Evolutionary conservation across 2,329 filamentous ascomycete species (phyloP), one percentile per base, ranked within the genome.

Genomic region (Aspergillus pseudotamarii): DNA sequence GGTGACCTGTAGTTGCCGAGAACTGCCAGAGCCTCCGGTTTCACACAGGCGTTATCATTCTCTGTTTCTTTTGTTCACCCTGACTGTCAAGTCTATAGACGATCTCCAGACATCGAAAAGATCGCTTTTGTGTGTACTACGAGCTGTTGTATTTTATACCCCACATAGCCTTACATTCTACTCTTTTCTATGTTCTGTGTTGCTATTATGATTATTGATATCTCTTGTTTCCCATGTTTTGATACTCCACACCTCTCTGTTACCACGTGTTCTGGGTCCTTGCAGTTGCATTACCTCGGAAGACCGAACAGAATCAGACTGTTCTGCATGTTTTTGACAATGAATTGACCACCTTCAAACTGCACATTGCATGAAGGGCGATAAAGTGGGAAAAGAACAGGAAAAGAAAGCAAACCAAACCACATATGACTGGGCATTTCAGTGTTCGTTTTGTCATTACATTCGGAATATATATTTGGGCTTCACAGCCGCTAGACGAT

Each of bases 91-190:
- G 48, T 19, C 28, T 51, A 34, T 34, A 51, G 28, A 51, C 19
- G 28, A 51, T 32, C 32, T 57, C 23, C 34, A 38, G 26, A n/a
- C 14, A 28, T 60, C 41, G 26, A 16, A 32, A 56, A 23, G 51
- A 56, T 21, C n/a, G 14, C 30, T 36, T 58, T 45, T 51, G 48
- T n/a, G 43, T 62, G 60, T 43, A 62, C 54, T 62, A 62, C 54
- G 56, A 58, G 34, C 43, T 36, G n/a, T 61, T 62, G 56, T 57
- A 58, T 36, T 58, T 53, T 60, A 62, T 62, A 62, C 60, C 60
- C 60, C 60, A 62, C 36, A 50, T 58, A 43, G 54, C 38, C 26
- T 34, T 48, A 26, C 54, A 26, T 32, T 53, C 55, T 34, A 30
- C 32, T 50, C 23, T 55, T 62, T 51, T 54, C 36, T 36, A 50